phyloP scores from a whole-genome alignment of 345 rosid genomes.

The Arabis alpina region DNA sequence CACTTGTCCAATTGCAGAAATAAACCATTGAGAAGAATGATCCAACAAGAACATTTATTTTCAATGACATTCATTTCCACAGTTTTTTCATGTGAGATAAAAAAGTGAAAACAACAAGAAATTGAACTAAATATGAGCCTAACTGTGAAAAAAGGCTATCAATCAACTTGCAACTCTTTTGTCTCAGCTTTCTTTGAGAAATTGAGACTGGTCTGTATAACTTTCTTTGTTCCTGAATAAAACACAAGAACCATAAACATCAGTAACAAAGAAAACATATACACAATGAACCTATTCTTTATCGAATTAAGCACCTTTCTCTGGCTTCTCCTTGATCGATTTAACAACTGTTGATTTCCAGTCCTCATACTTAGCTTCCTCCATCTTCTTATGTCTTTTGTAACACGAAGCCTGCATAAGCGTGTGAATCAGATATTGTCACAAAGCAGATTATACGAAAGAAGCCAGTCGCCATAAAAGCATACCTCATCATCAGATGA shows the following conservation, averaged over 20 bases:
- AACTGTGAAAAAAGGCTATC: conserved; percentile 9
- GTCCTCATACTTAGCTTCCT: conserved; percentile 65
- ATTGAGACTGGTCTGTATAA: conserved; percentile 61
- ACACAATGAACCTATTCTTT: conserved; percentile 11
- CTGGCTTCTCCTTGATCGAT: conserved; percentile 53
- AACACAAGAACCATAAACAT: conserved; percentile 10
- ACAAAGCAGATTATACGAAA: neutral
- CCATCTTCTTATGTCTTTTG: conserved; percentile 67
- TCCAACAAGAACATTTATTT: neutral
- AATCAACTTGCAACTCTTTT: conserved; percentile 48
- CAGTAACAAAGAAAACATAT: conserved; percentile 19
- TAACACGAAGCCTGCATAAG: conserved; percentile 62
- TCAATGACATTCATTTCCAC: conserved; percentile 12
- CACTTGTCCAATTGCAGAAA: no score
- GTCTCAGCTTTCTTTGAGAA: conserved; percentile 55
- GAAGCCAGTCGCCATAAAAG: conserved; percentile 37
- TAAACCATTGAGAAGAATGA: no score
- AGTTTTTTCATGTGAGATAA: neutral
- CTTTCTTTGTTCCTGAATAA: conserved; percentile 61
- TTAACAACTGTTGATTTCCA: conserved; percentile 77
- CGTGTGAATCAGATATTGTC: neutral
- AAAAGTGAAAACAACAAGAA: conserved; percentile 4
- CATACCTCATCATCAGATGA: conserved; percentile 66
- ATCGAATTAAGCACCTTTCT: conserved; percentile 46
- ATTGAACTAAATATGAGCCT: neutral